A percentile compares a stretch with the other conserved stretches of the same genome.
These are phyloP conservation scores for Guadua angustifolia DNA, from an alignment of 176 grass and related monocot genomes.

Conservation along the genomic window DNA sequence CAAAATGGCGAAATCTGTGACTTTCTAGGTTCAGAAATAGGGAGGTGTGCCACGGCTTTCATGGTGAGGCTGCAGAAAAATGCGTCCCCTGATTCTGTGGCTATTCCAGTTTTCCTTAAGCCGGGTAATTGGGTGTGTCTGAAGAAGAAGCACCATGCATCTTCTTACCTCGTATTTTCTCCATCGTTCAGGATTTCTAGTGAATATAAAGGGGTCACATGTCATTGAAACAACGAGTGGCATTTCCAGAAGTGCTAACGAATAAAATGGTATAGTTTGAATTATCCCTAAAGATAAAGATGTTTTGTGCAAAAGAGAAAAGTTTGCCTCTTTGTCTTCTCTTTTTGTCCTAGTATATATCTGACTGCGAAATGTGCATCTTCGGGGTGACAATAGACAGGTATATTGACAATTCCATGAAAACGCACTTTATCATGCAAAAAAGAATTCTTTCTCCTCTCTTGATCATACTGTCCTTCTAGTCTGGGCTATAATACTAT, in stretches of 20 bases:
- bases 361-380: background rate
- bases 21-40: too few relatives aligned
- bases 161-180: background rate
- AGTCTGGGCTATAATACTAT: background rate
- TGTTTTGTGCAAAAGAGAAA: background rate
- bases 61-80: background rate
- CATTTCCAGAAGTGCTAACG: too few relatives aligned
- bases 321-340: background rate
- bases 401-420: background rate
- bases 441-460: background rate
- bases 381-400: background rate
- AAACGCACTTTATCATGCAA: background rate
- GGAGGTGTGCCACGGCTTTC: too few relatives aligned
- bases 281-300: background rate
- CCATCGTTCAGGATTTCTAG: background rate
- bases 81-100: too few relatives aligned
- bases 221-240: too few relatives aligned
- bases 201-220: background rate
- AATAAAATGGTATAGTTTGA: too few relatives aligned
- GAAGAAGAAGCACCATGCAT: background rate
- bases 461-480: background rate
- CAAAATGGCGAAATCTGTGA: too few relatives aligned
- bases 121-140: background rate
- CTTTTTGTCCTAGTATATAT: background rate
- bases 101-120: background rate